Percentiles rank a stretch among this genome's conserved stretches.
These are phyloP conservation scores for Mycosarcoma maydis DNA, from an alignment of 1,284 basidiomycete species.

Conservation along the genomic window DNA sequence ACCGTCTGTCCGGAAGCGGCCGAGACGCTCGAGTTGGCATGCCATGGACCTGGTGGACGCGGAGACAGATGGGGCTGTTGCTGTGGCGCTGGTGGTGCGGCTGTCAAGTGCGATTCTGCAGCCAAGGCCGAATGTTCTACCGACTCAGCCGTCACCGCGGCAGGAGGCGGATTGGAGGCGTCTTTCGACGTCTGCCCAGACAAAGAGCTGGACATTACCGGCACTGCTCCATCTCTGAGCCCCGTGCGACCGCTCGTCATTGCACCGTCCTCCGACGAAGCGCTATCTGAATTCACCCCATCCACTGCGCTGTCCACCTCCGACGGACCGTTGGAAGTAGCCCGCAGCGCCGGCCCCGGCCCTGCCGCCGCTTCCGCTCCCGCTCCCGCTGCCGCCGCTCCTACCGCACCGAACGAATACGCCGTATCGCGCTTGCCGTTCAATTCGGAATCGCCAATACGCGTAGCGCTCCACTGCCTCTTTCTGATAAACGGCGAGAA, in stretches of 20 bases:
- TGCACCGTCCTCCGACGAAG: slow-evolving; percentile 17
- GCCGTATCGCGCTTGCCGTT: slow-evolving; percentile 7
- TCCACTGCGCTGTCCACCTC: slow-evolving; percentile 8
- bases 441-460: slow-evolving; percentile 29
- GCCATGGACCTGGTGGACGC: slow-evolving; percentile 11
- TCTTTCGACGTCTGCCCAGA: slow-evolving; percentile 5
- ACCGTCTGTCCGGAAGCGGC: slow-evolving; percentile 31
- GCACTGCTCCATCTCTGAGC: neutral
- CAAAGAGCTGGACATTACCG: slow-evolving; percentile 6
- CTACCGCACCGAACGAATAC: slow-evolving; percentile 33
- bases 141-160: neutral
- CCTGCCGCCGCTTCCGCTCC: neutral
- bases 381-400: slow-evolving; percentile 4
- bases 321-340: neutral
- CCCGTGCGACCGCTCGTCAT: neutral
- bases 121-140: slow-evolving; percentile 15
- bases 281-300: slow-evolving; percentile 6
- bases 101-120: too few species aligned
- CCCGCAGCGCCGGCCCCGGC: too few species aligned
- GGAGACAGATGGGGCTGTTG: slow-evolving; percentile 2
- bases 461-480: slow-evolving; percentile 37
- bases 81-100: neutral
- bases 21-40: slow-evolving; percentile 28
- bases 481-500: slow-evolving; percentile 48
- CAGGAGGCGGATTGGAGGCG: too few species aligned